A percentile compares a stretch with the other conserved stretches of the same genome.
These are phyloP conservation scores for Pythium chondricola DNA, from an alignment of 352 stramenopile species.

Conservation along the genomic window DNA sequence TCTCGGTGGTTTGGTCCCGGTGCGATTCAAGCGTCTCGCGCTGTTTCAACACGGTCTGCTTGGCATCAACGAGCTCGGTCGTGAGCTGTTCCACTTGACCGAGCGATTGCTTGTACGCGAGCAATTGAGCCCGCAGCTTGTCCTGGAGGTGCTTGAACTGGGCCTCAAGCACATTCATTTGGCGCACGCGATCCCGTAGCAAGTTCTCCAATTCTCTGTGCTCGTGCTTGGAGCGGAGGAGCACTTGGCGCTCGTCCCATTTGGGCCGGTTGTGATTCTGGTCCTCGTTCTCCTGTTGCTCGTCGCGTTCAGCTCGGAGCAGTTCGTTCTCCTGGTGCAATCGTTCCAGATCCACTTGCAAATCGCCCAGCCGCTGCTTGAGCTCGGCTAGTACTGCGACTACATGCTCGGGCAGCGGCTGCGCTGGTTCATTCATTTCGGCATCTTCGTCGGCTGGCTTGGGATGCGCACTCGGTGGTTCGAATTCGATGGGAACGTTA, in stretches of 20 bases:
- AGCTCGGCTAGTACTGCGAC: conserved; percentile 25
- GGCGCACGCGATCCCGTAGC: conserved; percentile 28
- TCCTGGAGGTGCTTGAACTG: conserved; percentile 40
- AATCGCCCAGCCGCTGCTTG: conserved; percentile 28
- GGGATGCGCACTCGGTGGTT: too few species aligned
- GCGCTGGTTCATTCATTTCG: background rate
- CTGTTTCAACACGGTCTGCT: conserved; percentile 36
- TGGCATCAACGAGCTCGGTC: conserved; percentile 31
- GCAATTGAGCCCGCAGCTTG: conserved; percentile 28
- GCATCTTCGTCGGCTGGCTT: background rate
- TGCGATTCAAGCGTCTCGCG: conserved; percentile 28
- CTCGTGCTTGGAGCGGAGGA: conserved; percentile 4
- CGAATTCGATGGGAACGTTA: too few species aligned
- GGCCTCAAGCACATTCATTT: conserved; percentile 48
- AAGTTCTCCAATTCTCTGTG: conserved; percentile 25
- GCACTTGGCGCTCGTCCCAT: background rate
- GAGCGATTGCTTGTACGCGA: conserved; percentile 33
- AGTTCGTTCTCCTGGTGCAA: conserved; percentile 52
- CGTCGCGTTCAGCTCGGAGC: conserved; percentile 21
- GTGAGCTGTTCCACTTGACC: conserved; percentile 32
- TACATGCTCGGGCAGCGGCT: background rate
- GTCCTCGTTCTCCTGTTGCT: background rate
- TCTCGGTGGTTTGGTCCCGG: conserved; percentile 22
- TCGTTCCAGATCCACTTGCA: conserved; percentile 42
- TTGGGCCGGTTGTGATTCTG: background rate